Evolutionary conservation across 108 stramenopile genomes (phyloP).

Genomic region (Parietichytrium sp.): DNA sequence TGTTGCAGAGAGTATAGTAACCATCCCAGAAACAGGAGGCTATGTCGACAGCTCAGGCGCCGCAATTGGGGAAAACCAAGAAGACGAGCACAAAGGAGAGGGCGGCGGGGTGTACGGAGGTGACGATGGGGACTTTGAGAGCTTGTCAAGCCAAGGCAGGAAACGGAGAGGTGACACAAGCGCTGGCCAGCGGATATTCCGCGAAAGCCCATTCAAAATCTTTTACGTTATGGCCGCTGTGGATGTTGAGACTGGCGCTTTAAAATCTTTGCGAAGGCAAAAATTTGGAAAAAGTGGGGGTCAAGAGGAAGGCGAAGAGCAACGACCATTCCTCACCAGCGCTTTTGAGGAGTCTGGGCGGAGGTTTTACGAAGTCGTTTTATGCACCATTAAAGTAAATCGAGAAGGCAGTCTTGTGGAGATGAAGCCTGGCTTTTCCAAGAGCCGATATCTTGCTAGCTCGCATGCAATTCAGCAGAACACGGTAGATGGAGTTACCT

Average conservation of each 20-base stretch:
- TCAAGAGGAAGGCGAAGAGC: no score
- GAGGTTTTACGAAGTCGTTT: slow-evolving; percentile 31
- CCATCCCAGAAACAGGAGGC: background rate
- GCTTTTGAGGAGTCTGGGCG: no score
- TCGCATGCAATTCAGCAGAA: no score
- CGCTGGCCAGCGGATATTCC: slow-evolving; percentile 8
- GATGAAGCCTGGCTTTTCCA: slow-evolving; percentile 30
- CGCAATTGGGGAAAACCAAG: background rate
- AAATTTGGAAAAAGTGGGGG: no score
- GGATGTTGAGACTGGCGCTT: background rate
- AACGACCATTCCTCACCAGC: no score
- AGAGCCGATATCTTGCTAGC: background rate
- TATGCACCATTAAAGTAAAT: slow-evolving; percentile 3
- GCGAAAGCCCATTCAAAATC: slow-evolving; percentile 18
- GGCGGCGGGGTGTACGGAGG: background rate
- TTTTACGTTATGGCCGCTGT: slow-evolving; percentile 38
- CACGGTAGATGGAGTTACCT: no score
- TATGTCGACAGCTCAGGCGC: no score
- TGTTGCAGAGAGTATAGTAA: slow-evolving; percentile 25
- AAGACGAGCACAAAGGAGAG: background rate
- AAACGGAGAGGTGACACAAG: slow-evolving; percentile 13
- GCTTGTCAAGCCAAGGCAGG: no score
- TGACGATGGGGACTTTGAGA: slow-evolving; percentile 4
- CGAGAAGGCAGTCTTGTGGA: slow-evolving; percentile 13
- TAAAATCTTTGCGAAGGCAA: background rate